Evolutionary conservation across 129 eudicot genomes (phyloP), one percentile per base, ranked within the genome.

Genomic region (Solidago caesia): DNA sequence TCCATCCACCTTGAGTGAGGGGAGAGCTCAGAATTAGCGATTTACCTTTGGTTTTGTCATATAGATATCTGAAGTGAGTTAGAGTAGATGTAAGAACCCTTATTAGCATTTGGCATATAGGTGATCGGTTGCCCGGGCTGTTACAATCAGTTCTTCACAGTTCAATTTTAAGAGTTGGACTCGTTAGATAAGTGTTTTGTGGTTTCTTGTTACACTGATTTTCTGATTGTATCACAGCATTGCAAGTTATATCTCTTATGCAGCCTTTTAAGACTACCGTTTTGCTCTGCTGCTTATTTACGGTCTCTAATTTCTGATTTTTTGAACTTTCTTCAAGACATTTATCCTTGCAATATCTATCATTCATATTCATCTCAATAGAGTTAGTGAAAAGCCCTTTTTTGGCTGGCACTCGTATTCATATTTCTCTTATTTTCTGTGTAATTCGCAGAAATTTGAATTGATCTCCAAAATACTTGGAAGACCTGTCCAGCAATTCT

Each of bases 401-500:
- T 6, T 14, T 8, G 14, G 21, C 8, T 42, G 25, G 62, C 46
- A 44, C 25, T 63, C 49, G 45, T 65, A 73, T 70, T 26, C 71
- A 53, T 58, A 15, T 65, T 41, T 52, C 60, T n/a, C 27, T 64
- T 77, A 8, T 70, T 14, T 29, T 73, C 9, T 15, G 61, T 71
- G 45, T 66, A 58, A 73, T 41, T 33, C 4, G 64, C 83, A 79
- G 83, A 57, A 66, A 21, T 16, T 56, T 16, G 13, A 72, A 72
- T 45, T 10, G 64, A 64, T 64, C 77, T 56, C 52, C 25, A 48
- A 52, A 42, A 71, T 44, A 71, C 55, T 42, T 43, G 65, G 60
- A 74, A 74, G 78, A 61, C 42, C 62, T 42, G 12, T 72, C 67
- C 72, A 42, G 63, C 79, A 73, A 72, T 39, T 62, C 27, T 47